Percentiles rank a stretch among this genome's conserved stretches.
Evolutionary conservation across 1,284 basidiomycete species (phyloP).

Genomic region (Puccinia triticina): DNA sequence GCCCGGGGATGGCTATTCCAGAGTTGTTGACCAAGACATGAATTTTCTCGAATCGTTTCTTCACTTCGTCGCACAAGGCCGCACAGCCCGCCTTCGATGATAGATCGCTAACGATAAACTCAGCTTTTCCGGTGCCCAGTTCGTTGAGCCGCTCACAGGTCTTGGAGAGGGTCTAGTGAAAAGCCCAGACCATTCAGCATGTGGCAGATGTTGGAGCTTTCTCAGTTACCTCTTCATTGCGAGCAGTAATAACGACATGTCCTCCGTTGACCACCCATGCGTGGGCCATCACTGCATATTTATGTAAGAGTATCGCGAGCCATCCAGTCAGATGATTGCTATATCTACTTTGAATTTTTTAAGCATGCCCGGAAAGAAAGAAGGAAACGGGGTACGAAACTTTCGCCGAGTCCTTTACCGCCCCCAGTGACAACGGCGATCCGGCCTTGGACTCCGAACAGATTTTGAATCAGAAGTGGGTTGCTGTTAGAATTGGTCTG

Average conservation of each 20-base stretch:
- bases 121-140: slow-evolving; percentile 39
- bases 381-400: slow-evolving; percentile 19
- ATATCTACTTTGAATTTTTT: background rate
- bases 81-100: slow-evolving; percentile 46
- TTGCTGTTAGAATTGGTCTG: background rate
- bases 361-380: background rate
- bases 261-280: slow-evolving; percentile 51
- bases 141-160: slow-evolving; percentile 29
- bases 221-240: slow-evolving; percentile 40
- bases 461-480: slow-evolving; percentile 23
- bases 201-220: background rate
- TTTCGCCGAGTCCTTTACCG: slow-evolving; percentile 47
- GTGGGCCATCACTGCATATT: slow-evolving; percentile 51
- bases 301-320: background rate
- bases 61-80: slow-evolving; percentile 29
- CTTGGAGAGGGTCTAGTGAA: slow-evolving; percentile 28
- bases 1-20: slow-evolving; percentile 32
- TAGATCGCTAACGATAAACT: slow-evolving; percentile 28
- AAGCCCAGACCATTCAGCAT: background rate
- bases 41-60: slow-evolving; percentile 40
- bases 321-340: background rate
- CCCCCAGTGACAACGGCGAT: slow-evolving; percentile 50
- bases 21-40: slow-evolving; percentile 52
- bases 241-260: slow-evolving; percentile 50
- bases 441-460: slow-evolving; percentile 40